Evolutionary conservation across 768 basidiomycete species (phyloP), one percentile per base, ranked within the genome.

Genomic region (Boletus pseudo-olivaceus): DNA sequence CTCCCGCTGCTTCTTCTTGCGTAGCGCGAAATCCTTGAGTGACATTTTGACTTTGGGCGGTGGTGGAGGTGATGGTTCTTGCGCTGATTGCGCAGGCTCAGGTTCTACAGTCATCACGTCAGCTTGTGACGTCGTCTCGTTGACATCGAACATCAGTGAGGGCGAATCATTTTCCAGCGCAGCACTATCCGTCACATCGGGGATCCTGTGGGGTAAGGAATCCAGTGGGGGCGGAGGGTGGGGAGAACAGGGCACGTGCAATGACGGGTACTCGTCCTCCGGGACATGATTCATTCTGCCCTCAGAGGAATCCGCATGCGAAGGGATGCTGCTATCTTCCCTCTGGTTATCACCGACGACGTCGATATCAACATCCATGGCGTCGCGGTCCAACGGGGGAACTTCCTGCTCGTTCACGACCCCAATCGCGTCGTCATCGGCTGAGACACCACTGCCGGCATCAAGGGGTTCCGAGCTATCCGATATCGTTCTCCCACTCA

Each of bases 1-100:
- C 58, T 81, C 79, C 49, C 75, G 72, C 59, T 77, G 74, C 65
- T 77, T 78, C 73, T 77, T 78, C 75, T 77, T 82, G 52, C 83
- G 68, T 30, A 79, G 51, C 30, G 76, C 79, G 59, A 83, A 85
- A 56, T 85, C 83, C 59, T 78, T 80, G 45, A 85, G 64, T 0
- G 83, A 80, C 67, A 83, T 60, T 54, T 77, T 76, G 58, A 82
- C 82, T 41, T 83, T 82, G 45, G 81, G 80, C 12, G 69, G 68
- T 7, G 71, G 70, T 12, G 67, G 70, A 0, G 69, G 68, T 2
- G 71, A 74, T 2, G 58, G 61, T 5, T 61, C 66, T 17, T 39
- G 59, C 34, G 46, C 11, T 23, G 48, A 51, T 19, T 49, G 57
- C 2, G 45, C 27, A 37, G 56, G 47, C 12, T 46, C 64, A 17